Evolutionary conservation across 2,329 filamentous ascomycete species (phyloP).

Genomic region (Aspergillus sp.): DNA sequence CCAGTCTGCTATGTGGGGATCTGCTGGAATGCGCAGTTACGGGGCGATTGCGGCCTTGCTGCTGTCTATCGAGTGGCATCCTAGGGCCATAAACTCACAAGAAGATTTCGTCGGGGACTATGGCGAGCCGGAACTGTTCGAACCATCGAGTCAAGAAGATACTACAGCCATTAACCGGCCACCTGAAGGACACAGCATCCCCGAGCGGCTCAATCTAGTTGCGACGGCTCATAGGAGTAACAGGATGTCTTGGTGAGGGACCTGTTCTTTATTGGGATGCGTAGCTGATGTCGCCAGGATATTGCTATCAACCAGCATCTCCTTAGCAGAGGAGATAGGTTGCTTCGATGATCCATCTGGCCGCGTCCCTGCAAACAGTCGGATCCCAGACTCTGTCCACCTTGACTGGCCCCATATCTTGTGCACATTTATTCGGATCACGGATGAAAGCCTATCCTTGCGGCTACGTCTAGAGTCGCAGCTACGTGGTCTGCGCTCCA

Average conservation of each 20-base stretch:
- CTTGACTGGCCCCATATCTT: background rate
- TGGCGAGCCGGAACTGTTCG: slow-evolving; percentile 2
- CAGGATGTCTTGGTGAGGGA: slow-evolving; percentile 5
- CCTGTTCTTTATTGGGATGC: no score
- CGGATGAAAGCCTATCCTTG: slow-evolving; percentile 1
- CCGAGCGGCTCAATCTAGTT: slow-evolving; percentile 3
- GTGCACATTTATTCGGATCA: background rate
- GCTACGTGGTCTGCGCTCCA: background rate
- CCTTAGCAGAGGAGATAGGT: background rate
- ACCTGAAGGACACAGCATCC: background rate
- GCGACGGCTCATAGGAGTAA: slow-evolving; percentile 5
- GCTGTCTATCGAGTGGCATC: slow-evolving; percentile 8
- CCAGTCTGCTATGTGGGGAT: slow-evolving; percentile 6
- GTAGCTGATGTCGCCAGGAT: slow-evolving; percentile 1
- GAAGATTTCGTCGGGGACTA: slow-evolving; percentile 2
- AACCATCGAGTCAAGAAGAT: background rate
- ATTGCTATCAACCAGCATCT: background rate
- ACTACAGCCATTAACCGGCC: background rate
- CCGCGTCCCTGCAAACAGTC: background rate
- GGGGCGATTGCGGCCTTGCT: slow-evolving; percentile 3
- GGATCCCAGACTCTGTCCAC: background rate
- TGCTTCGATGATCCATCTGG: background rate
- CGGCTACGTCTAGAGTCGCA: slow-evolving; percentile 3
- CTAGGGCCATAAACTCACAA: slow-evolving; percentile 1
- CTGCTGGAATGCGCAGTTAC: slow-evolving; percentile 1